Evolutionary conservation across 2,329 filamentous ascomycete genomes (phyloP).

Genomic region (Cadophora gregata): DNA sequence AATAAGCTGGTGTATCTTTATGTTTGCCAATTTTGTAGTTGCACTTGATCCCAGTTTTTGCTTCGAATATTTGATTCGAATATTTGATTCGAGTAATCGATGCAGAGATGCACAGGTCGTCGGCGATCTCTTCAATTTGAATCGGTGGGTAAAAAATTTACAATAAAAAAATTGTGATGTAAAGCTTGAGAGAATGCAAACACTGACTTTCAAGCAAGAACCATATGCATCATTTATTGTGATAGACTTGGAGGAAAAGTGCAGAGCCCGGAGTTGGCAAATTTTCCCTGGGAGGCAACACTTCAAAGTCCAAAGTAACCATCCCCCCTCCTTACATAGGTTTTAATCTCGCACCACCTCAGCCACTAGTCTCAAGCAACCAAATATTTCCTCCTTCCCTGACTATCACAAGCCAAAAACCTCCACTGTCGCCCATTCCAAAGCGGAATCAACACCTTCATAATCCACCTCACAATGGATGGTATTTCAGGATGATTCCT

Average conservation of each 20-base stretch:
- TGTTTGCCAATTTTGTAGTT: not conserved
- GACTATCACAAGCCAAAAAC: not conserved
- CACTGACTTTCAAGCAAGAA: not conserved
- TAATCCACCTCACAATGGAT: not conserved
- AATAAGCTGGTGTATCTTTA: not conserved
- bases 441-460: not conserved
- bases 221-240: too few relatives aligned
- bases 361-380: not conserved
- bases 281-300: too few relatives aligned
- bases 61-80: too few relatives aligned
- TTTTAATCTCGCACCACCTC: not conserved
- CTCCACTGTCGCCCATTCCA: not conserved
- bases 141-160: too few relatives aligned
- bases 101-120: too few relatives aligned
- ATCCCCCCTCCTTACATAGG: not conserved
- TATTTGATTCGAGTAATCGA: too few relatives aligned
- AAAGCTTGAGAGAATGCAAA: not conserved
- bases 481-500: not conserved
- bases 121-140: not conserved
- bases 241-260: too few relatives aligned
- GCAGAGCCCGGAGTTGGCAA: too few relatives aligned
- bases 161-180: not conserved
- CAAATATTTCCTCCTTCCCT: not conserved
- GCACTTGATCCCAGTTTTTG: too few relatives aligned
- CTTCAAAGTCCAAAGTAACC: too few relatives aligned